Evolutionary conservation across 2,329 filamentous ascomycete genomes (phyloP), one percentile per base, ranked within the genome.

Genomic region (Acrodontium crateriforme): DNA sequence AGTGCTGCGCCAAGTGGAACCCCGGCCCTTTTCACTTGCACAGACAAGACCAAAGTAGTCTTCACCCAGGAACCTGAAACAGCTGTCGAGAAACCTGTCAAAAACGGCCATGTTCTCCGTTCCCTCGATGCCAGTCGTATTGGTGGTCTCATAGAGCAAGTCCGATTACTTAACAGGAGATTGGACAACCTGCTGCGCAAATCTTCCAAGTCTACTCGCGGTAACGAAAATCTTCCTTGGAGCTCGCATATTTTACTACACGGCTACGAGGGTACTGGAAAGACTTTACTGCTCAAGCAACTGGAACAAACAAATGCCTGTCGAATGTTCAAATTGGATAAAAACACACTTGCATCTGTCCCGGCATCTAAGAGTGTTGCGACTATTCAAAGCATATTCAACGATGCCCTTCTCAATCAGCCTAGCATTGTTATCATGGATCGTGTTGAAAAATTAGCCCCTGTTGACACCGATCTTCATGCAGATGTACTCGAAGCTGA

Each of bases 261-360:
- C 49, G 87, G 87, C 9, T 75, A 80, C 11, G 71, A 72, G 36
- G 85, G 87, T 8, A 91, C 81, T 0, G 87, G 87, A 14, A 94
- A 94, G 57, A 78, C 73, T 1, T 65, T 78, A 38, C 60, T 94
- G 1, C 59, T 94, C 1, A 53, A 76, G 10, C 68, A 70, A 17
- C 62, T 94, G 12, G 69, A 74, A 6, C 37, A 52, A 17, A 65
- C 62, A 5, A 70, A 73, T 0, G 67, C 65, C 32, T 93, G 70
- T 13, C 70, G 69, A 21, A 71, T 84, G 1, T 67, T 78, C 39
- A 66, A 60, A 30, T 59, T 85, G 29, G 60, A 67, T 58, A 60
- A 5, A 57, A 26, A 34, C 53, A 9, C 45, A 21, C n/a, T 22
- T 22, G 20, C 13, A 10, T n/a, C 20, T n/a, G 47, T 52, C 17